Percentiles rank a stretch among this genome's conserved stretches.
phyloP scores from a whole-genome alignment of 169 alveolate genomes.

The Cryptosporidium parvum region DNA sequence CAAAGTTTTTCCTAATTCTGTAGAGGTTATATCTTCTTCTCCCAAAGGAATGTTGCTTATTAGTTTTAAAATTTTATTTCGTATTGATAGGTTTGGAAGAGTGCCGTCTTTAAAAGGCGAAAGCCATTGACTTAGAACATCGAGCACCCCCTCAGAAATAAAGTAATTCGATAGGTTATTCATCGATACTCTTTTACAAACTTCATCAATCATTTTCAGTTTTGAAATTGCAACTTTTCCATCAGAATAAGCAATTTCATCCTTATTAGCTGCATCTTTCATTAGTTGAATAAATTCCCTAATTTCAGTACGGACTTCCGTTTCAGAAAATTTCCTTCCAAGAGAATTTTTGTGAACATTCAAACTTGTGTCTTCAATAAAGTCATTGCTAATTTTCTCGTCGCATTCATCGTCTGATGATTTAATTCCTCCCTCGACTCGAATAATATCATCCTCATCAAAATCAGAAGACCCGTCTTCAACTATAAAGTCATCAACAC shows the following conservation, averaged over 20 bases:
- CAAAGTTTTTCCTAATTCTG: slow-evolving; percentile 84
- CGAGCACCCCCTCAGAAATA: slow-evolving; percentile 85
- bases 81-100: slow-evolving; percentile 84
- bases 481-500: slow-evolving; percentile 34
- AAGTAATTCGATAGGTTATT: slow-evolving; percentile 87
- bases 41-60: slow-evolving; percentile 84
- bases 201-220: slow-evolving; percentile 83
- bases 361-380: too few species aligned
- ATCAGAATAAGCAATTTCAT: slow-evolving; percentile 50
- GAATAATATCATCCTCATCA: slow-evolving; percentile 68
- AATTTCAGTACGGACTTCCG: slow-evolving; percentile 19
- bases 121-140: slow-evolving; percentile 86
- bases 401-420: slow-evolving; percentile 54
- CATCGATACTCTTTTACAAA: slow-evolving; percentile 81
- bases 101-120: slow-evolving; percentile 85
- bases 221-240: slow-evolving; percentile 87
- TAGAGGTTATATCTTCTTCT: slow-evolving; percentile 84
- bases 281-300: slow-evolving; percentile 46
- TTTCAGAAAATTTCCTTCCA: slow-evolving; percentile 23
- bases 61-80: slow-evolving; percentile 84
- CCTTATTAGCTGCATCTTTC: slow-evolving; percentile 62
- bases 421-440: slow-evolving; percentile 63
- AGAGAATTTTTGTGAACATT: background rate
- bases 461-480: slow-evolving; percentile 62
- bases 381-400: background rate